Percentiles rank a stretch among this genome's conserved stretches.
These are phyloP conservation scores for Acacia concinna DNA, from an alignment of 331 rosid genomes.

Conservation along the genomic window DNA sequence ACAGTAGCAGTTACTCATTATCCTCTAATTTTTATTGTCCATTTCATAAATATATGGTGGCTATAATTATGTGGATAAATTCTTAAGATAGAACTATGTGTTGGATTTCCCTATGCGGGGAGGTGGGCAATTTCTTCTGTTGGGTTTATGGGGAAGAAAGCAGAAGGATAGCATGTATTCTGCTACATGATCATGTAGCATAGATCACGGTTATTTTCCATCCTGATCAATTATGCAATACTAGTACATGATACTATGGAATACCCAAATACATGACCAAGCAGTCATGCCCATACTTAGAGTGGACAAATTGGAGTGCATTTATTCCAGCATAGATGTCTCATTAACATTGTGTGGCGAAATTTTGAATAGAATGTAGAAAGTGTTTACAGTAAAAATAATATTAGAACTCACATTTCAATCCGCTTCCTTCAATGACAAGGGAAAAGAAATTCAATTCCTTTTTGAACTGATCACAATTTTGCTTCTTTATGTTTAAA, in stretches of 20 bases:
- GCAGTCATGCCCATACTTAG: neutral
- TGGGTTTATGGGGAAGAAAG: neutral
- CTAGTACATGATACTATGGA: neutral
- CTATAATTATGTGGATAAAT: neutral
- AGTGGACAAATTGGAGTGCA: conserved; percentile 12
- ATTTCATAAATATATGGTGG: neutral
- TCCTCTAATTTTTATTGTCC: neutral
- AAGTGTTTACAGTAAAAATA: conserved; percentile 24
- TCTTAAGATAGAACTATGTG: neutral
- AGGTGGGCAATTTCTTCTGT: neutral
- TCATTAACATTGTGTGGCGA: conserved; percentile 1
- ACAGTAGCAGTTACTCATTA: conserved; percentile 15
- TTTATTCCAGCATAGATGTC: neutral
- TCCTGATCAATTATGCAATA: conserved; percentile 9
- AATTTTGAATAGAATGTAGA: conserved; percentile 5
- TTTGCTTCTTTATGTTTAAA: conserved; percentile 18
- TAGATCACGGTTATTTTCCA: neutral
- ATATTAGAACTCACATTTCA: conserved; percentile 20
- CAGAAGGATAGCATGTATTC: neutral
- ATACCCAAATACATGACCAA: neutral
- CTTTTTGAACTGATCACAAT: conserved; percentile 9
- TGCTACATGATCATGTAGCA: neutral
- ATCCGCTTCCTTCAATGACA: conserved; percentile 13
- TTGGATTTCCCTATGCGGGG: neutral
- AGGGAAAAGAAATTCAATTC: conserved; percentile 7